A percentile compares a stretch with the other conserved stretches of the same genome.
Conservation (phyloP, 1,284 basidiomycete species). For the Ganoderma multipileum region DNA sequence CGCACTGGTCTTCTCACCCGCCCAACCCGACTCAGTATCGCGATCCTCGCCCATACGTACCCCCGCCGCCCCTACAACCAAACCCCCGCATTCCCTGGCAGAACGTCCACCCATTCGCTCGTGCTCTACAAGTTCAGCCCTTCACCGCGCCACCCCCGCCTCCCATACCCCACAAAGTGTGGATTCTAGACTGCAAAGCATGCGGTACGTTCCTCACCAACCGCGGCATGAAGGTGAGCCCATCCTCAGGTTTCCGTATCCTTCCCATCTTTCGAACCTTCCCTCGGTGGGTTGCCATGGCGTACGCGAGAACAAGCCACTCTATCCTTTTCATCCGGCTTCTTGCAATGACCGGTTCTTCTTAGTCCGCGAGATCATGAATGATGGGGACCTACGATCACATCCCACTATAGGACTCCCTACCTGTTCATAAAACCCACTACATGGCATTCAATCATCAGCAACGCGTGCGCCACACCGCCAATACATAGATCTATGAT, state of each 20-base stretch:
- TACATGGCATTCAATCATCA: not conserved
- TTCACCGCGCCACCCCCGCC: constrained; percentile 30
- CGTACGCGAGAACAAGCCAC: not conserved
- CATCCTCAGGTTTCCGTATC: not conserved
- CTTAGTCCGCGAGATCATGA: not conserved
- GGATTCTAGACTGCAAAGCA: constrained; percentile 79
- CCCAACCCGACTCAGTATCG: constrained; percentile 16
- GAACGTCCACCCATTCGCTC: constrained; percentile 20
- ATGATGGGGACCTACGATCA: not conserved
- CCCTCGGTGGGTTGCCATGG: constrained; percentile 2
- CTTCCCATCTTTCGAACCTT: not conserved
- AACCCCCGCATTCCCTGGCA: constrained; percentile 22
- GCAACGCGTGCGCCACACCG: not conserved
- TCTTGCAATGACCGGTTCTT: no score
- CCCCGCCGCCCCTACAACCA: constrained; percentile 7
- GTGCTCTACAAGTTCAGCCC: constrained; percentile 23
- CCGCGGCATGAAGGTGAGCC: constrained; percentile 81
- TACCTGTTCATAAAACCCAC: not conserved
- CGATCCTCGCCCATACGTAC: constrained; percentile 18
- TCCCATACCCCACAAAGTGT: constrained; percentile 67
- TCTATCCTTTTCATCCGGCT: not conserved
- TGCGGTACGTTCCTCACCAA: constrained; percentile 82
- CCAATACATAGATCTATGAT: not conserved
- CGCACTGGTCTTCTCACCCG: constrained; percentile 28
- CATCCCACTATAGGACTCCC: constrained; percentile 1